Evolutionary conservation across 78 protist species (phyloP), one percentile per base, ranked within the genome.

Genomic region (Tieghemostelium lacteum): DNA sequence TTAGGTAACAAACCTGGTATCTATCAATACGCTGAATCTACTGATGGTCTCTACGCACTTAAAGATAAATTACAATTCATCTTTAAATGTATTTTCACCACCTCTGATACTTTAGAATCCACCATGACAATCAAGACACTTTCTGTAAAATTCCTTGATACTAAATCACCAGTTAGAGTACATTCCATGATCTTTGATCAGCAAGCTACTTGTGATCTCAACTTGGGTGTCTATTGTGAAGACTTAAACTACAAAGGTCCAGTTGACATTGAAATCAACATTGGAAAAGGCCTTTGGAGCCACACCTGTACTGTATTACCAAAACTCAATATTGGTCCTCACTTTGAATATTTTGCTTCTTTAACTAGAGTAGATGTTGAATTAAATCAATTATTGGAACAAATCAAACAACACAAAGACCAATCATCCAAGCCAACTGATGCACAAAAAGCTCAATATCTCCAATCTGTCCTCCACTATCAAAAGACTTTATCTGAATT

Each of bases 31-130:
- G 24, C 70, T 10, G 94, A 88, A 8, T 70, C 86, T 10, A 7
- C 75, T 0, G 94, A 88, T 37, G 94, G 94, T 39, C 40, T 65
- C 28, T 57, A 19, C 33, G 94, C 83, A 33, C 69, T 88, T 17
- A 55, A 88, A 36, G 83, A 71, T 26, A 88, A 88, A 73, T 42
- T 88, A 34, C 39, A 52, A 6, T 69, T 78, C 20, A 73, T 88
- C n/a, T 76, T 73, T 6, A 71, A 40, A 39, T 66, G 31, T 37
- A 63, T 69, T 28, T 39, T 78, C 55, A 40, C 65, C 2, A 69
- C 65, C 14, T n/a, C 64, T 19, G 74, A 60, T 20, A 64, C 63
- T 3, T 28, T 33, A 14, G 26, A 12, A 12, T 6, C 61, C 3
- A 34, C 3, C 1, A 2, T 72, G 14, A 3, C 34, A 4, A 67